Conservation (phyloP, 768 basidiomycete genomes). For the Terana coerulea region DNA sequence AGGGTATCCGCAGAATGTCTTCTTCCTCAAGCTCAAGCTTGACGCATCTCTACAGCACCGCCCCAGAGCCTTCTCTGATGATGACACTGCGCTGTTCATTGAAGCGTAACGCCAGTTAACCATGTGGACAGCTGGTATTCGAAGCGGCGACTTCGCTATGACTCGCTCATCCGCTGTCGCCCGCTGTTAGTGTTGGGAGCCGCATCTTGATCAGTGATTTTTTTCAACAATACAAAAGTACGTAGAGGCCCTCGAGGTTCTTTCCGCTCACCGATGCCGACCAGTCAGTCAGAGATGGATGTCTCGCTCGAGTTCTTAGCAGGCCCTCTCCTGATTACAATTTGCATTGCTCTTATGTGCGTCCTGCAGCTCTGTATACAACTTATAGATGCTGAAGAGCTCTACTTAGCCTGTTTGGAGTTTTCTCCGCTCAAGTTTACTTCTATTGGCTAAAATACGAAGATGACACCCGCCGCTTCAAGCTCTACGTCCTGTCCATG, state of each 20-base stretch:
- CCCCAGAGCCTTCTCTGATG: too few species aligned
- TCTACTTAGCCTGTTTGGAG: not conserved
- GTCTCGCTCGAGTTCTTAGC: not conserved
- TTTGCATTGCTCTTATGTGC: constrained; percentile 4
- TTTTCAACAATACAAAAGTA: not conserved
- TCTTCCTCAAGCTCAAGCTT: too few species aligned
- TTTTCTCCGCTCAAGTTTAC: constrained; percentile 2
- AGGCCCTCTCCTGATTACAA: not conserved
- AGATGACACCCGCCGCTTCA: not conserved
- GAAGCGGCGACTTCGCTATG: too few species aligned
- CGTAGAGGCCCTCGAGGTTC: not conserved
- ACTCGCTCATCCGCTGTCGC: too few species aligned
- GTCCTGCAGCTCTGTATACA: not conserved
- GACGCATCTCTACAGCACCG: too few species aligned
- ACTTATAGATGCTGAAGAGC: not conserved
- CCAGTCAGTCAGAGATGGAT: too few species aligned
- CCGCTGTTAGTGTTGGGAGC: too few species aligned
- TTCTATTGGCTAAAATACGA: constrained; percentile 3
- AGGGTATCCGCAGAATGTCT: too few species aligned
- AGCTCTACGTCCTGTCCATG: not conserved
- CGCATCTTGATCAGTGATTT: too few species aligned
- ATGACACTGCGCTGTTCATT: too few species aligned
- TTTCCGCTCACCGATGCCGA: not conserved
- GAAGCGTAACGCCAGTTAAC: too few species aligned
- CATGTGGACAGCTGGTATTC: too few species aligned